phyloP scores from a whole-genome alignment of 805 yeast species.

The Pichia eremophila region DNA sequence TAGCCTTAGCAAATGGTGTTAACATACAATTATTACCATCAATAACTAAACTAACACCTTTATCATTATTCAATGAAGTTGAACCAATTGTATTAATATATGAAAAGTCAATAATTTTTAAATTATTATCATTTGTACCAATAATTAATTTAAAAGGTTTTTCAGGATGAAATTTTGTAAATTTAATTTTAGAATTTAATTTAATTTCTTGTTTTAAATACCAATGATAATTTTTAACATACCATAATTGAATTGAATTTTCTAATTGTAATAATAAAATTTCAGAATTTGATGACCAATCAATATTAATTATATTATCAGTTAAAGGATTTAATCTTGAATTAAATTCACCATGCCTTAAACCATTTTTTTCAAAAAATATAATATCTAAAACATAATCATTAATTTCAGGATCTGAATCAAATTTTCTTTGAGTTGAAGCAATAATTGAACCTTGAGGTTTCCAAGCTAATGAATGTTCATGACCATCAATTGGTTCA shows the following conservation, averaged over 20 bases:
- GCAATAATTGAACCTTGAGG: constrained; percentile 88
- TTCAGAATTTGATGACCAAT: constrained; percentile 80
- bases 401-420: constrained; percentile 30
- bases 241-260: constrained; percentile 76
- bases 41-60: constrained; percentile 70
- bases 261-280: constrained; percentile 58
- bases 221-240: constrained; percentile 92
- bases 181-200: constrained; percentile 27
- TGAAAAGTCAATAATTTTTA: constrained; percentile 63
- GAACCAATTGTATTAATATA: constrained; percentile 61
- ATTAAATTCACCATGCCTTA: constrained; percentile 79
- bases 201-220: constrained; percentile 73
- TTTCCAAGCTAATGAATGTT: constrained; percentile 71
- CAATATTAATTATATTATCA: constrained; percentile 40
- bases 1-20: constrained; percentile 78
- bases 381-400: constrained; percentile 44
- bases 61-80: constrained; percentile 53
- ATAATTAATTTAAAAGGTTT: constrained; percentile 68
- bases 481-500: constrained; percentile 82
- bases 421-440: constrained; percentile 58
- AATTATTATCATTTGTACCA: constrained; percentile 36
- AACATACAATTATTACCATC: constrained; percentile 66
- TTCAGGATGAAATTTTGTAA: constrained; percentile 80
- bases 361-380: constrained; percentile 89
- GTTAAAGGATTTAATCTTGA: constrained; percentile 45